A percentile compares a stretch with the other conserved stretches of the same genome.
Evolutionary conservation across 2,329 filamentous ascomycete species (phyloP).

Genomic region (Epichloe elymi): DNA sequence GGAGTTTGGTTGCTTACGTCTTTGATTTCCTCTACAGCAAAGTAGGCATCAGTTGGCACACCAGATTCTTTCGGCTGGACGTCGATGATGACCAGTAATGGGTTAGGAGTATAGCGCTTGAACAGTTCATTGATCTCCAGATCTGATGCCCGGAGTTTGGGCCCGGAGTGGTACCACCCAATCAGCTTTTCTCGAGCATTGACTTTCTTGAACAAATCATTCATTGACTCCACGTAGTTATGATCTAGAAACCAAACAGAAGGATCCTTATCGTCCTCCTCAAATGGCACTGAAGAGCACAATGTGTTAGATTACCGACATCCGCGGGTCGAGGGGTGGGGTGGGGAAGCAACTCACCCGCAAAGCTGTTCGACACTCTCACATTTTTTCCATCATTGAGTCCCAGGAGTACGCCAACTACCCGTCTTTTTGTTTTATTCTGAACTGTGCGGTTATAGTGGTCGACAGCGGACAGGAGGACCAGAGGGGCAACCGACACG

Average conservation of each 20-base stretch:
- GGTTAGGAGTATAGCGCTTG: constrained; percentile 97
- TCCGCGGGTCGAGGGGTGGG: neutral
- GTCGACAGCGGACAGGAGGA: constrained; percentile 94
- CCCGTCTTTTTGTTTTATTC: constrained; percentile 74
- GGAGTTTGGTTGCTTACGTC: constrained; percentile 51
- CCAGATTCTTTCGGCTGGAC: constrained; percentile 97
- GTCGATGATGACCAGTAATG: constrained; percentile 92
- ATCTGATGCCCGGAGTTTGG: constrained; percentile 91
- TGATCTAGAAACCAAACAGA: constrained; percentile 99
- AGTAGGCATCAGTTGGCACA: constrained; percentile 96
- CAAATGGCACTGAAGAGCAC: constrained; percentile 65
- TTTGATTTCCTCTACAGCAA: constrained; percentile 98
- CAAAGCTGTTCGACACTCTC: constrained; percentile 97
- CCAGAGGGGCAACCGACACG: constrained; percentile 93
- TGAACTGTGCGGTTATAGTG: constrained; percentile 89
- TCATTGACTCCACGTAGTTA: constrained; percentile 99
- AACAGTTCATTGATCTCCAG: constrained; percentile 99
- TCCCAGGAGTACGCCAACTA: constrained; percentile 86
- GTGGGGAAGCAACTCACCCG: constrained; percentile 43
- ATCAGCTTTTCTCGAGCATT: constrained; percentile 98
- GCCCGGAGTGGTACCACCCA: constrained; percentile 98
- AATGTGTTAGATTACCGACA: constrained; percentile 6
- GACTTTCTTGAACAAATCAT: constrained; percentile 99
- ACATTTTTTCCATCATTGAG: constrained; percentile 96
- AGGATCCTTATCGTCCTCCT: constrained; percentile 97